Evolutionary conservation across 306 rosid genomes (phyloP), one percentile per base, ranked within the genome.

Genomic region (Lathyrus oleraceus): DNA sequence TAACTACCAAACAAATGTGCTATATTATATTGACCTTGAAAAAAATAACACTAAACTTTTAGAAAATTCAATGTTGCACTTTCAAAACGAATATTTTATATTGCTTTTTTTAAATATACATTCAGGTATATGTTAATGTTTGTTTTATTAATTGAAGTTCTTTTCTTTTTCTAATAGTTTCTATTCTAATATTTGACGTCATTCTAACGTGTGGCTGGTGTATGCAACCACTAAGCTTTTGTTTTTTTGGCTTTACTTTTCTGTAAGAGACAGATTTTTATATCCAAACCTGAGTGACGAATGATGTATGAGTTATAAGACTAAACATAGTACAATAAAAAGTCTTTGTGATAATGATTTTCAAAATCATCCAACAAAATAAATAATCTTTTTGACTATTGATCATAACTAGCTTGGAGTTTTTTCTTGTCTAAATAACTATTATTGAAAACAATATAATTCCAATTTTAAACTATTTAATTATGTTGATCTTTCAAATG

Each of bases 141-240:
- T 30, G 35, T 30, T 30, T 30, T 30, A 30, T 30, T 30, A 30
- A 30, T 5, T 30, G 35, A 30, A 30, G 35, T 30, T 30, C 5
- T 4, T 30, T 30, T 27, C 35, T 30, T 30, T 30, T 32, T 32
- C 6, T 6, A 6, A 35, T 35, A 35, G 7, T 35, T 35, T 35
- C 2, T 56, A 7, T 36, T 16, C 4, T 15, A 35, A 21, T 44
- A 45, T 61, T 66, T 69, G 61, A 73, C 12, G 72, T 76, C 84
- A 79, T 62, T 72, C 65, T 72, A 32, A 79, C 84, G 81, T 58
- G 20, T 20, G 71, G 71, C 59, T 79, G 53, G 64, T 30, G 87
- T 81, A 47, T 53, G 65, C 75, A 76, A 17, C 38, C 78, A 76
- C 78, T 71, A 7, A 71, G 11, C 5, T 23, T 42, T 8, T 64